These are phyloP conservation scores for Cucurbita ficifolia DNA, from an alignment of 306 rosid genomes.

Conservation along the genomic window DNA sequence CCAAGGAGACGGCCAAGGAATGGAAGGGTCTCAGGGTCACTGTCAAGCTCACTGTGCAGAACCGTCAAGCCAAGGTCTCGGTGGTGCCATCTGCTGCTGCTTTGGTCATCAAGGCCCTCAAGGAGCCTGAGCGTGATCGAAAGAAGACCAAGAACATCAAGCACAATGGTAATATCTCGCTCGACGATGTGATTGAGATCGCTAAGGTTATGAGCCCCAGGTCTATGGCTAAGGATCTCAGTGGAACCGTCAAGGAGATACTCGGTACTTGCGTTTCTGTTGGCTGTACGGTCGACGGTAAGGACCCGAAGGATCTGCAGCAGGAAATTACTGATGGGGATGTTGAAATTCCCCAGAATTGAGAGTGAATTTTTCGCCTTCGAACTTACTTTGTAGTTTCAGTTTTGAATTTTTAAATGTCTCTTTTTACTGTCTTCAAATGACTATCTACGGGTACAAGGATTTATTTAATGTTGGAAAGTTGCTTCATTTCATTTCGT, in stretches of 20 bases:
- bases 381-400: not conserved
- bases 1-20: constrained; percentile 55
- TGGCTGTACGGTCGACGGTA: constrained; percentile 70
- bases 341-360: constrained; percentile 49
- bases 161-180: constrained; percentile 54
- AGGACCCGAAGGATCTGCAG: constrained; percentile 64
- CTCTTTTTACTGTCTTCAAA: not conserved
- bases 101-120: constrained; percentile 59
- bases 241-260: constrained; percentile 60
- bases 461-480: not conserved
- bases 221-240: constrained; percentile 64
- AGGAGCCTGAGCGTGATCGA: constrained; percentile 72
- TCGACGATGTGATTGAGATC: constrained; percentile 65
- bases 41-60: constrained; percentile 74
- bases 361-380: not conserved
- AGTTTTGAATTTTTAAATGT: constrained; percentile 14
- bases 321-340: constrained; percentile 61
- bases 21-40: constrained; percentile 63
- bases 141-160: constrained; percentile 73
- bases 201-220: constrained; percentile 49
- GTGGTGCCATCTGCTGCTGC: constrained; percentile 84
- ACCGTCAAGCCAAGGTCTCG: constrained; percentile 77
- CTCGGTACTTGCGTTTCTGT: constrained; percentile 77
- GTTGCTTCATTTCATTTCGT: not conserved
- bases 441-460: constrained; percentile 3